Percentiles rank a stretch among this genome's conserved stretches.
These are phyloP conservation scores for Mycena sp. DNA, from an alignment of 1,284 basidiomycete genomes.

Conservation along the genomic window DNA sequence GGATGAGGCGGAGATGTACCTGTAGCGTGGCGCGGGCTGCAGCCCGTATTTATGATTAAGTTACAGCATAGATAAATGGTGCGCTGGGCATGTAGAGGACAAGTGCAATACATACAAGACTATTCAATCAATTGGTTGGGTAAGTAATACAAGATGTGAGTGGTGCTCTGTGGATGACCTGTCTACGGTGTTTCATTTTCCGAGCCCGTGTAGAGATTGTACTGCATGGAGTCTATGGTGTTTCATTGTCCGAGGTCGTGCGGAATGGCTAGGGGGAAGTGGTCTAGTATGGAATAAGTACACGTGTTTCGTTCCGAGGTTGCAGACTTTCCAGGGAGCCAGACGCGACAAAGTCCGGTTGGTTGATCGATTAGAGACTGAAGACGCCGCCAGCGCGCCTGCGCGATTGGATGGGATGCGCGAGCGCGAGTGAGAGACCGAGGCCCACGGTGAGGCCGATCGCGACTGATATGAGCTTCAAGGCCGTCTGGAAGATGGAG, in stretches of 20 bases:
- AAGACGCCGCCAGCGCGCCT: constrained; percentile 67
- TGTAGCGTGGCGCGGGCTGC: too few relatives aligned
- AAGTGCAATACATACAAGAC: too few relatives aligned
- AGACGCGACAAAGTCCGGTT: too few relatives aligned
- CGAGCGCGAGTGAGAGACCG: constrained; percentile 64
- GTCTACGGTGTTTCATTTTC: not conserved
- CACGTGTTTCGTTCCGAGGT: too few relatives aligned
- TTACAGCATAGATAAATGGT: too few relatives aligned
- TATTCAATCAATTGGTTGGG: too few relatives aligned
- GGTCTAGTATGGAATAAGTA: not conserved
- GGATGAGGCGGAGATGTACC: not conserved
- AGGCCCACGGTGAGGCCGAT: constrained; percentile 81
- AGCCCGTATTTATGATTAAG: too few relatives aligned
- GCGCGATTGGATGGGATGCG: constrained; percentile 67
- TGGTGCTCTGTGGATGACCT: too few relatives aligned
- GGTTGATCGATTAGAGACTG: constrained; percentile 55
- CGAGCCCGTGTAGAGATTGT: not conserved
- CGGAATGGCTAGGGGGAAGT: not conserved
- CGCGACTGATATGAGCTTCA: constrained; percentile 70
- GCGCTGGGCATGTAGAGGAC: too few relatives aligned
- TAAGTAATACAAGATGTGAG: too few relatives aligned
- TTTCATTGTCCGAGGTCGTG: constrained; percentile 2
- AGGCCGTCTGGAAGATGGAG: constrained; percentile 73
- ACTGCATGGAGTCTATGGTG: not conserved
- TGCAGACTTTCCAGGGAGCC: too few relatives aligned